phyloP scores from a whole-genome alignment of 352 stramenopile species.

The Blastocystis sp. region DNA sequence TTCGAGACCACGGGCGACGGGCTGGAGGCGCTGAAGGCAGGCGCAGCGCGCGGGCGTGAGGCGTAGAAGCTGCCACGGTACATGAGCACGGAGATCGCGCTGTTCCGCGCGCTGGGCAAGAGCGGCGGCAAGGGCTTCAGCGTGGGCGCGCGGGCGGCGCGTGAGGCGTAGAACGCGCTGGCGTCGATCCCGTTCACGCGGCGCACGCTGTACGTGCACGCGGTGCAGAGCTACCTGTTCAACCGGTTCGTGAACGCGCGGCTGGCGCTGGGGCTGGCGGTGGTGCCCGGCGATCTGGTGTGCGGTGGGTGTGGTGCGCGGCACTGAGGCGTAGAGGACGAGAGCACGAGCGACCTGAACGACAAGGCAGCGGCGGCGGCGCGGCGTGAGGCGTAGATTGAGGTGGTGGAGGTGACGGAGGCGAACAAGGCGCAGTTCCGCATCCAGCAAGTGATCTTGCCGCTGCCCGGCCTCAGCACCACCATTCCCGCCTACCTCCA shows the following conservation, averaged over 20 bases:
- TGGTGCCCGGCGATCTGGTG: conserved; percentile 42
- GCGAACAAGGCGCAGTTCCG: conserved; percentile 10
- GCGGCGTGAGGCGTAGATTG: background rate
- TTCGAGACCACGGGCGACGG: conserved; percentile 10
- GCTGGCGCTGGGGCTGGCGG: conserved; percentile 4
- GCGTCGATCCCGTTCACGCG: conserved; percentile 43
- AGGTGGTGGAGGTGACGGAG: conserved; percentile 16
- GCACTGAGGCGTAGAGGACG: background rate
- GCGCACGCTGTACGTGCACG: conserved; percentile 34
- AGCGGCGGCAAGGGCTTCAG: conserved; percentile 59
- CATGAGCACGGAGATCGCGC: background rate
- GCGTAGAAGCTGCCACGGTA: background rate
- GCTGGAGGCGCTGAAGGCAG: conserved; percentile 21
- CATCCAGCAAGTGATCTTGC: conserved; percentile 52
- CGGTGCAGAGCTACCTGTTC: conserved; percentile 40
- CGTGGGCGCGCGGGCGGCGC: background rate
- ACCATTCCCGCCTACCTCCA: conserved; percentile 52
- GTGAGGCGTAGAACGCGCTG: conserved; percentile 1
- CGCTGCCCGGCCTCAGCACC: conserved; percentile 41
- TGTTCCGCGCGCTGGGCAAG: conserved; percentile 47
- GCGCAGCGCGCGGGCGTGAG: too few species aligned
- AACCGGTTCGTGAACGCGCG: conserved; percentile 17
- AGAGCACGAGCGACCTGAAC: background rate
- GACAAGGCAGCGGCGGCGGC: conserved; percentile 20
- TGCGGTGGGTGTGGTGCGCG: background rate